phyloP scores from a whole-genome alignment of 2,329 filamentous ascomycete genomes.

The Emergomyces africanus region DNA sequence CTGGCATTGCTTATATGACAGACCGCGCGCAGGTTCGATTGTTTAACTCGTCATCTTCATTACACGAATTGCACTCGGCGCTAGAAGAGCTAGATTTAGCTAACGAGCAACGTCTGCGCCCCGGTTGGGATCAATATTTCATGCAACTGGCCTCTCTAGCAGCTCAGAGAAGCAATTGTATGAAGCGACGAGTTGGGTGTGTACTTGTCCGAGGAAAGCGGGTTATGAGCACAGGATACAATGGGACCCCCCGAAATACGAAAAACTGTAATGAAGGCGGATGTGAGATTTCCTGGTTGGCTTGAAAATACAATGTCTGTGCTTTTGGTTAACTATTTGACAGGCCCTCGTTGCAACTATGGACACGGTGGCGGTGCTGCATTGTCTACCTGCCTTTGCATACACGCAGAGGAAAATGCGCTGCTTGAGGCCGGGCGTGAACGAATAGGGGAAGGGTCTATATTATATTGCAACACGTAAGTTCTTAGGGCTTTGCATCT shows the following conservation, averaged over 20 bases:
- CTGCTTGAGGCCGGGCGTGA: constrained; percentile 88
- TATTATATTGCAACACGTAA: constrained; percentile 79
- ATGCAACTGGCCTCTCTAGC: constrained; percentile 93
- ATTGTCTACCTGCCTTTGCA: constrained; percentile 78
- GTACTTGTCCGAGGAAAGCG: constrained; percentile 76
- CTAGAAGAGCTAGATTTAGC: constrained; percentile 64
- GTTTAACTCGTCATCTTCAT: constrained; percentile 66
- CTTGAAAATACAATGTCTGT: neutral
- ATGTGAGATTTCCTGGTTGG: constrained; percentile 38
- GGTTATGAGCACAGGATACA: constrained; percentile 93
- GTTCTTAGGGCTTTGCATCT: constrained; percentile 8
- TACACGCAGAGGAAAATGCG: constrained; percentile 98
- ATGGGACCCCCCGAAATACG: constrained; percentile 84
- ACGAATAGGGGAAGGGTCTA: constrained; percentile 66
- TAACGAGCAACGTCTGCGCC: constrained; percentile 66
- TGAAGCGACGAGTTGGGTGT: constrained; percentile 93
- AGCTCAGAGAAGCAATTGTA: constrained; percentile 85
- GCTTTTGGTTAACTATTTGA: neutral
- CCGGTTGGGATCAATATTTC: constrained; percentile 94
- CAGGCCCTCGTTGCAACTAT: constrained; percentile 62
- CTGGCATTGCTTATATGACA: constrained; percentile 62
- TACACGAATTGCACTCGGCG: constrained; percentile 58
- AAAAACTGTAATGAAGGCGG: constrained; percentile 88
- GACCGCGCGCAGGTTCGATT: constrained; percentile 72
- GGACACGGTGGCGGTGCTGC: constrained; percentile 56